Percentiles rank a stretch among this genome's conserved stretches.
phyloP scores from a whole-genome alignment of 129 eudicot species.

The Centella asiatica region DNA sequence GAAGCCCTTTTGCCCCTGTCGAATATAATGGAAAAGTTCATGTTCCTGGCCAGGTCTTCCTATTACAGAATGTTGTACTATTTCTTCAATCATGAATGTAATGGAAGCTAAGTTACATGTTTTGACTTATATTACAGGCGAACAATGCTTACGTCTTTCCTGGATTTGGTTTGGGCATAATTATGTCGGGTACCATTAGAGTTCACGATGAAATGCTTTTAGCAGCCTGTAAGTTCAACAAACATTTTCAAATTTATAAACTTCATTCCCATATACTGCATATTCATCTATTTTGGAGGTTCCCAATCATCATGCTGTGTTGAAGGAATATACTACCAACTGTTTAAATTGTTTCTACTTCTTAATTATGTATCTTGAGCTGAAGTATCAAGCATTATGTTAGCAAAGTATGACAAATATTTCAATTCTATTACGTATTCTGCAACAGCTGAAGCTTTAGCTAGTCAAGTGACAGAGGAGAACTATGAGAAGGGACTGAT shows the following conservation, averaged over 20 bases:
- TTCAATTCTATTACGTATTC: neutral
- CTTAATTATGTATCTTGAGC: no score
- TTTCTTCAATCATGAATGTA: neutral
- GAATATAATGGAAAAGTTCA: constrained; percentile 50
- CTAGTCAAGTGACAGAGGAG: constrained; percentile 81
- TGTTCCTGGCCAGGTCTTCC: constrained; percentile 80
- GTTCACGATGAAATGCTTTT: constrained; percentile 84
- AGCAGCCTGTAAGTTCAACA: constrained; percentile 85
- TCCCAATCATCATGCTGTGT: no score
- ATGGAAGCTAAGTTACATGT: neutral
- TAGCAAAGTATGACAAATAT: neutral
- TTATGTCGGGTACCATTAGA: constrained; percentile 85
- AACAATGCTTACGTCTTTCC: constrained; percentile 97
- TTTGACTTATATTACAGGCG: constrained; percentile 42
- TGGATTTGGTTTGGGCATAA: constrained; percentile 87
- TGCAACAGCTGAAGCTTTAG: constrained; percentile 81
- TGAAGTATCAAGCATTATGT: no score
- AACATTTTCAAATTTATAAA: neutral
- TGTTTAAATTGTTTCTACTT: no score
- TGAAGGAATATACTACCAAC: no score
- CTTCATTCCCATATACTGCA: neutral
- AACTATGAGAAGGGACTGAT: constrained; percentile 83
- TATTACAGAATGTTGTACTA: constrained; percentile 4
- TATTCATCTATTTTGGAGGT: neutral
- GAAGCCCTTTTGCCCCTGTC: constrained; percentile 88